These are phyloP conservation scores for Hordeum vulgare DNA, from an alignment of 176 grass and related monocot genomes.

Conservation along the genomic window DNA sequence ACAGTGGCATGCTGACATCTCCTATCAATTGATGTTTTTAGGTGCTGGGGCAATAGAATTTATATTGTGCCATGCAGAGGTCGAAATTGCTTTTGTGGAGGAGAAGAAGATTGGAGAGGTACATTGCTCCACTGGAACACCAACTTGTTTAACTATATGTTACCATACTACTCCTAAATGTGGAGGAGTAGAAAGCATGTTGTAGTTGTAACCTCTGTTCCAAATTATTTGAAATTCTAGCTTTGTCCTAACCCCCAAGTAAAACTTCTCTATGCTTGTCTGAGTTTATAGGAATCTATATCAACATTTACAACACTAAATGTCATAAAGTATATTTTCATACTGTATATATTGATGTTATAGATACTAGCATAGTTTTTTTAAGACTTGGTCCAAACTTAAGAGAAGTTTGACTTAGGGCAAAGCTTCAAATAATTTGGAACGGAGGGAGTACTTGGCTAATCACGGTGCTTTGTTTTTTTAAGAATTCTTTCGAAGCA, in stretches of 20 bases:
- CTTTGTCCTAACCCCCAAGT: not conserved
- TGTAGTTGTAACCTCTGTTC: not conserved
- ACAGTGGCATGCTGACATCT: not conserved
- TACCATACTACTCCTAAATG: not conserved
- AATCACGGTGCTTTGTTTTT: not conserved
- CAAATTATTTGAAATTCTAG: not conserved
- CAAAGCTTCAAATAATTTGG: not conserved
- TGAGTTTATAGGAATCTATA: not conserved
- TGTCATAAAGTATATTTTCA: not conserved
- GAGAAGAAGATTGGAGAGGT: conserved; percentile 97
- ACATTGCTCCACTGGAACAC: not conserved
- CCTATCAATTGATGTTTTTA: conserved; percentile 20
- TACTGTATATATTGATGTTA: not conserved
- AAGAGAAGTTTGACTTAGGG: not conserved
- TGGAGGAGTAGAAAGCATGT: not conserved
- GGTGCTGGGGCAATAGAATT: conserved; percentile 90
- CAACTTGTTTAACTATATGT: not conserved
- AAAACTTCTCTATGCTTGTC: not conserved
- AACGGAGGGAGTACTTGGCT: not conserved
- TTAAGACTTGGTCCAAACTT: not conserved
- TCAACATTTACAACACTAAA: not conserved
- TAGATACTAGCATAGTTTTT: not conserved
- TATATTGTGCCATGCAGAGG: conserved; percentile 86
- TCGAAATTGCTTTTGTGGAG: conserved; percentile 84
- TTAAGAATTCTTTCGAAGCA: conserved; percentile 1